These are phyloP conservation scores for Amborella trichopoda DNA, from an alignment of 164 flowering plant species.

Conservation along the genomic window DNA sequence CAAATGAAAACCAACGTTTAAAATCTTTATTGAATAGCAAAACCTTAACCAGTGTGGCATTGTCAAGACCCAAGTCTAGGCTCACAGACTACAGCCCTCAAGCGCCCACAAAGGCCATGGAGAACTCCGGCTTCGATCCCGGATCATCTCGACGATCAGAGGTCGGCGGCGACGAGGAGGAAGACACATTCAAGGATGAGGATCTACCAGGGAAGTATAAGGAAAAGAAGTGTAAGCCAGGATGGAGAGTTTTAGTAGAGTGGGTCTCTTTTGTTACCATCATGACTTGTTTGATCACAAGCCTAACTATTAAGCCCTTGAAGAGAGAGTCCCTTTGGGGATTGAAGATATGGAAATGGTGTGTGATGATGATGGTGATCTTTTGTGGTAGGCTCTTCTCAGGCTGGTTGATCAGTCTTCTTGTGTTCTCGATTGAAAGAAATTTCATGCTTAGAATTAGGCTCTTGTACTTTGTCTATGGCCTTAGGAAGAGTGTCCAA, in stretches of 20 bases:
- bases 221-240: slow-evolving; percentile 28
- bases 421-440: slow-evolving; percentile 56
- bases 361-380: slow-evolving; percentile 46
- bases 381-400: slow-evolving; percentile 57
- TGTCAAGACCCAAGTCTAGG: too few relatives aligned
- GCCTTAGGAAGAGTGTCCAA: slow-evolving; percentile 51
- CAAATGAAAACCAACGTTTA: too few relatives aligned
- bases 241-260: slow-evolving; percentile 23
- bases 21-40: too few relatives aligned
- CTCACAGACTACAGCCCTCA: too few relatives aligned
- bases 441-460: slow-evolving; percentile 58
- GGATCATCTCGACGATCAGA: too few relatives aligned
- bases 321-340: slow-evolving; percentile 31
- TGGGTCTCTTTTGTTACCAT: slow-evolving; percentile 31
- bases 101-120: too few relatives aligned
- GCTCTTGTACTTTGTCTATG: slow-evolving; percentile 66
- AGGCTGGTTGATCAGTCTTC: slow-evolving; percentile 39
- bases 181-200: slow-evolving; percentile 35
- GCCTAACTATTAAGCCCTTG: slow-evolving; percentile 30
- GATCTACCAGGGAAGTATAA: not conserved
- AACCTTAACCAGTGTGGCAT: too few relatives aligned
- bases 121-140: too few relatives aligned
- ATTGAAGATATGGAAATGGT: slow-evolving; percentile 70
- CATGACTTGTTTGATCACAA: slow-evolving; percentile 25
- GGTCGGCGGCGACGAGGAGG: slow-evolving; percentile 55